Base-by-base conservation (phyloP, 768 basidiomycete species). In the Udeniomyces megalosporus region DNA sequence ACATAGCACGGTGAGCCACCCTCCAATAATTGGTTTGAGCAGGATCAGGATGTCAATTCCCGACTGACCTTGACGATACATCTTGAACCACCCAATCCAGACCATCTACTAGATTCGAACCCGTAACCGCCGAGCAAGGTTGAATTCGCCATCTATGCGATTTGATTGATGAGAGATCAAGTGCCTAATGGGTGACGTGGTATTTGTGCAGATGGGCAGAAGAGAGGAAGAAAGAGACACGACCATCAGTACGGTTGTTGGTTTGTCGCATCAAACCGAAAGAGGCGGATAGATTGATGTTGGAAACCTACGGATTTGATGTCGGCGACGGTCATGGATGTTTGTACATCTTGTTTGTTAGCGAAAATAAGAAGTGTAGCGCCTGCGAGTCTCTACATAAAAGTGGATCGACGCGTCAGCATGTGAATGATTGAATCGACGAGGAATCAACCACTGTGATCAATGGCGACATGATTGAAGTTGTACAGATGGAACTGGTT, bases 341-440 rank as follows among this genome's bases (percentile, higher is more conserved):
- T 88, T 62, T 80, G 80, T 61, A 97, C 81, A 75, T 99, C 95
- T 71, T 95, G 92, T 74, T 99, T 99, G 75, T 99, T 99, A 31
- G 95, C 95, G 71, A 97, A 88, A 58, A 97, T 84, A 42, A 97
- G 81, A 55, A 97, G 79, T 14, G 90, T 92, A 47, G 95, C 95
- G n/a, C 95, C 93, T 55, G 89, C 83, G 62, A 97, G 75, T 70
- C 95, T 81, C 92, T 97, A 64, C 64, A 54, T 63, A 64, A 64
- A 15, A 26, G 15, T 4, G 55, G 26, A 29, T 54, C 10, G 17
- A 42, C 8, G 8, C 38, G 38, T 42, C 38, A 42, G 38, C 38
- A 17, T 8, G 17, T 42, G 38, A 8, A 8, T 42, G 8, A 8
- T 42, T 42, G n/a, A n/a, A n/a, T 17, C 38, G 38, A 42, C 10